Conservation (phyloP, 148 eudicot species). For the Amaranthus palmeri region DNA sequence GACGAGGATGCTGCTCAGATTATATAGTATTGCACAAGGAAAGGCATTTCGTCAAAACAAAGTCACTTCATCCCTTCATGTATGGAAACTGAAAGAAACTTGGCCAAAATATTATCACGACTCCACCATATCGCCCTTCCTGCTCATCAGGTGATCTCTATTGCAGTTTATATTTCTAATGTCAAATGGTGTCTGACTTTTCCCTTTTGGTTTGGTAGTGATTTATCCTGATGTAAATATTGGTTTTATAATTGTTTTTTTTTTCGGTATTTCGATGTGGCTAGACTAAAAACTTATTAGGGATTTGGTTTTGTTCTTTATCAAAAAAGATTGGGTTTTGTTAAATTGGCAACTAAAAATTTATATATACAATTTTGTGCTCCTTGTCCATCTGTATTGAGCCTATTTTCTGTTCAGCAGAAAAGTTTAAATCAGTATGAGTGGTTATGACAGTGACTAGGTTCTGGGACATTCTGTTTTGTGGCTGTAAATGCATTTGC, state of each 20-base stretch:
- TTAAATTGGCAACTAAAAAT: too few relatives aligned
- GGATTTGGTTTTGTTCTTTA: background rate
- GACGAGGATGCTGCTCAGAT: background rate
- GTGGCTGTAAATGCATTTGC: conserved; percentile 25
- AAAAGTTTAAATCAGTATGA: background rate
- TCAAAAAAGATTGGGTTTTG: too few relatives aligned
- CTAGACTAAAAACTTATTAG: background rate
- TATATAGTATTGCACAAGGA: background rate
- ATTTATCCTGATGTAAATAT: background rate
- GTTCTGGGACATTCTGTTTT: background rate
- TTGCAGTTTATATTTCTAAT: too few relatives aligned
- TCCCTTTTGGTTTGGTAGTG: background rate
- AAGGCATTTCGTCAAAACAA: background rate
- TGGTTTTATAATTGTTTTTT: background rate
- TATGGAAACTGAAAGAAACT: background rate
- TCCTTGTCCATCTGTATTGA: too few relatives aligned
- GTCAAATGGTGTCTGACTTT: too few relatives aligned
- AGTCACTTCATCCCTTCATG: background rate
- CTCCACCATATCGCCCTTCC: too few relatives aligned
- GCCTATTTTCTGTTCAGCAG: background rate
- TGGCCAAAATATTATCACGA: too few relatives aligned
- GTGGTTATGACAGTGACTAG: conserved; percentile 16
- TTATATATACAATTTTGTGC: too few relatives aligned
- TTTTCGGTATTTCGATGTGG: background rate
- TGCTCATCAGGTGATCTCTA: too few relatives aligned